Conservation (phyloP, 208 protist genomes). For the Naegleria lovaniensis region DNA sequence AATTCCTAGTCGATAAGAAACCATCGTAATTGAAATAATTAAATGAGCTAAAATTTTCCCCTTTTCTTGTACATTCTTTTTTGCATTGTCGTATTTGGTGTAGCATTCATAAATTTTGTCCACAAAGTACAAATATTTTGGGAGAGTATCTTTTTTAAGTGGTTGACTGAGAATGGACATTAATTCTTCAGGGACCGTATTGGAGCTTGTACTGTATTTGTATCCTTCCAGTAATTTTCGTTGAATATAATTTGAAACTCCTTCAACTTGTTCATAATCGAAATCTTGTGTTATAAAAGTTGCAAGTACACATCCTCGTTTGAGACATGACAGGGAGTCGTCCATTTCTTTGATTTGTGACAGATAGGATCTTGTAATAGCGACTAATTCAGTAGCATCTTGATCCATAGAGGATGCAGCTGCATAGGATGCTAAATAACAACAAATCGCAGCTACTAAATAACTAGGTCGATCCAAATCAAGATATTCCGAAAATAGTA, state of each 20-base stretch:
- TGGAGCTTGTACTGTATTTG: not conserved
- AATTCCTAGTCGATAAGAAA: not conserved
- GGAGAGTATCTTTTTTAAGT: not conserved
- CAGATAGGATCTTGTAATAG: too few relatives aligned
- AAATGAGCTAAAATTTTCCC: not conserved
- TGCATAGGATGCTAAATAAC: not conserved
- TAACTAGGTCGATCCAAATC: not conserved
- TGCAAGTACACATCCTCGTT: not conserved
- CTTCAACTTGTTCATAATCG: not conserved
- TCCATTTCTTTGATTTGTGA: too few relatives aligned
- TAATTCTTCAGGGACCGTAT: not conserved
- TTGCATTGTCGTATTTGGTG: not conserved
- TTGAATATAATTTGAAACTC: not conserved
- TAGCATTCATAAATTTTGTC: not conserved
- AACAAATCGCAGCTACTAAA: not conserved
- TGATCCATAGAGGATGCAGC: not conserved
- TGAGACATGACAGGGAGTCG: not conserved
- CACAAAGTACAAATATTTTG: not conserved
- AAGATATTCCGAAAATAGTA: not conserved
- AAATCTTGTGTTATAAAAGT: not conserved
- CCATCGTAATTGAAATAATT: not conserved
- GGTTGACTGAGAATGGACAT: not conserved
- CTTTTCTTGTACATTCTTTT: not conserved
- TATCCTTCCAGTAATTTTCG: not conserved
- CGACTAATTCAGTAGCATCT: not conserved